Evolutionary conservation across 2,329 filamentous ascomycete genomes (phyloP).

Genomic region (Fusarium verrucosum): DNA sequence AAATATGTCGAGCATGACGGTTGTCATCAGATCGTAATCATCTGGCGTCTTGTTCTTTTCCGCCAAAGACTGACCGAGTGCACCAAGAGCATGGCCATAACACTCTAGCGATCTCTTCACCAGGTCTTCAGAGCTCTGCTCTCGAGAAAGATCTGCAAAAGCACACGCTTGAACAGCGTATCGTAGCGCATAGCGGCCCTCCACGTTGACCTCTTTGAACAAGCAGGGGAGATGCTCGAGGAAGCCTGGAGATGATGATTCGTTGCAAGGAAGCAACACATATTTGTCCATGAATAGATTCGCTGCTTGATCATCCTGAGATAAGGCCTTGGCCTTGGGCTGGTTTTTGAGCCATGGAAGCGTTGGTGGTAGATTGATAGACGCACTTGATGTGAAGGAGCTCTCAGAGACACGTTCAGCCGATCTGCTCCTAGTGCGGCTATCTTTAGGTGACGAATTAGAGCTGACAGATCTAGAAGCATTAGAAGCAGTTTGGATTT

Average conservation of each 20-base stretch:
- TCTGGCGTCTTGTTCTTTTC: slow-evolving; percentile 48
- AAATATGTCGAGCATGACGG: slow-evolving; percentile 53
- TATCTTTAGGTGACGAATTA: neutral
- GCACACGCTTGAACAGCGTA: slow-evolving; percentile 52
- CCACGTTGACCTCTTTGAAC: slow-evolving; percentile 51
- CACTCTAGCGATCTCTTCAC: slow-evolving; percentile 45
- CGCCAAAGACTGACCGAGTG: slow-evolving; percentile 47
- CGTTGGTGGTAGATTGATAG: slow-evolving; percentile 1
- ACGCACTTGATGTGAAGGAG: neutral
- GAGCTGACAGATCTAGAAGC: neutral
- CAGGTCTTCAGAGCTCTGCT: slow-evolving; percentile 32
- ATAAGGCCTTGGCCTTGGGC: neutral
- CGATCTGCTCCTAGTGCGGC: slow-evolving; percentile 27
- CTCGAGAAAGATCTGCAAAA: slow-evolving; percentile 48
- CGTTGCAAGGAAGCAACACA: slow-evolving; percentile 50
- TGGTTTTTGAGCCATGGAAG: slow-evolving; percentile 42
- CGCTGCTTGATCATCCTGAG: slow-evolving; percentile 45
- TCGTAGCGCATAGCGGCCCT: slow-evolving; percentile 50
- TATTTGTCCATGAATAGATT: slow-evolving; percentile 51
- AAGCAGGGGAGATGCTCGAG: slow-evolving; percentile 51
- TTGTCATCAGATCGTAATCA: slow-evolving; percentile 54
- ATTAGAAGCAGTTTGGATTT: slow-evolving; percentile 18
- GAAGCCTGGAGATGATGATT: slow-evolving; percentile 51
- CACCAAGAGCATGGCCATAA: slow-evolving; percentile 50
- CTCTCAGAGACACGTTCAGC: slow-evolving; percentile 13